A percentile compares a stretch with the other conserved stretches of the same genome.
These are phyloP conservation scores for Suillus bovinus DNA, from an alignment of 768 basidiomycete species.

Conservation along the genomic window DNA sequence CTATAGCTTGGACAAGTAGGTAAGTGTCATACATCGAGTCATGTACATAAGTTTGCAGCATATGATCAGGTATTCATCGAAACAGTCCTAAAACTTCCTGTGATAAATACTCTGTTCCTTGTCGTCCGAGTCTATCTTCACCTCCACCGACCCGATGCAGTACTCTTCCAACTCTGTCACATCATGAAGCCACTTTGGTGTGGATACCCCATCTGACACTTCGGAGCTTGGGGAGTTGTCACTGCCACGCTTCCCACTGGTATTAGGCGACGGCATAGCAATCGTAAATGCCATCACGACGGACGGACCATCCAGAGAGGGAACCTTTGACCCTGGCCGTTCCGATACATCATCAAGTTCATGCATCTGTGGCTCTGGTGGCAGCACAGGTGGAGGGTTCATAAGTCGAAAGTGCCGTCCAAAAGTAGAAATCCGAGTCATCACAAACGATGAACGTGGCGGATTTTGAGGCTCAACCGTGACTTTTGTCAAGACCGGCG, in stretches of 20 bases:
- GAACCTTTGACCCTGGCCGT: background rate
- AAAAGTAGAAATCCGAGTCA: background rate
- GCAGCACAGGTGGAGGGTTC: background rate
- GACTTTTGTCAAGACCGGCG: background rate
- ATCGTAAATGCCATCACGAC: slow-evolving; percentile 43
- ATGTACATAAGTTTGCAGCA: background rate
- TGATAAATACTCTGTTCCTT: too few species aligned
- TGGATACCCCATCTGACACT: slow-evolving; percentile 1
- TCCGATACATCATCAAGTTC: background rate
- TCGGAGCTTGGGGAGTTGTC: background rate
- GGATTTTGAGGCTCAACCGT: background rate
- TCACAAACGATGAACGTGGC: background rate
- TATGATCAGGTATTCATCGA: background rate
- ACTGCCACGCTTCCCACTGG: background rate
- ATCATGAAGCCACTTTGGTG: slow-evolving; percentile 17
- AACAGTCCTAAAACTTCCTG: too few species aligned
- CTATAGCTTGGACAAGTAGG: background rate
- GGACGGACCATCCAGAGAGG: slow-evolving; percentile 16
- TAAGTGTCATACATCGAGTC: background rate
- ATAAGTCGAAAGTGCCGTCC: background rate
- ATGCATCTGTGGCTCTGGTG: background rate
- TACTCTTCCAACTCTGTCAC: slow-evolving; percentile 37
- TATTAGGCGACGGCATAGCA: slow-evolving; percentile 37
- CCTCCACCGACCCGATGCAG: slow-evolving; percentile 27
- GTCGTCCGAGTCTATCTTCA: too few species aligned